Base-by-base conservation (phyloP, 2,329 filamentous ascomycete species). In the Botrytis sinoallii region DNA sequence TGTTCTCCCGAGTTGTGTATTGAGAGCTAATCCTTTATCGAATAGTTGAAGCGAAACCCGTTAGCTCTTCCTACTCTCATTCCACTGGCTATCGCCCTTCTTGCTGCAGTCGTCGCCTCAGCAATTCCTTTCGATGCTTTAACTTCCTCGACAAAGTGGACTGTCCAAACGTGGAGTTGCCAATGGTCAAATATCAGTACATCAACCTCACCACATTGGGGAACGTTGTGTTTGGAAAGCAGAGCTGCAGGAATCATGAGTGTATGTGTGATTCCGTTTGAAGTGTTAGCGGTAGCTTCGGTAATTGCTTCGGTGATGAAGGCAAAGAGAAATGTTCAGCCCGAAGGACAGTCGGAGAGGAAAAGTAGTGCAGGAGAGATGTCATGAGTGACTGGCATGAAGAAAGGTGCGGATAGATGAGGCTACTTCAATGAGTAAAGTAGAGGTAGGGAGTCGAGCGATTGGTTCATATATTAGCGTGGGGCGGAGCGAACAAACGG, bases 81-180 rank as follows among this genome's bases (percentile, higher is more conserved):
- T 12, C 81, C 83, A 0, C 85, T 86, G 2, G 79, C 84, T 52
- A 75, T 85, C 75, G 83, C 83, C 74, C 83, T 87, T 70, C 80
- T 83, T 65, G 85, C 84, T 20, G 85, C 86, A 57, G 79, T 90
- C 68, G 82, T 89, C 72, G 85, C 86, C 75, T 86, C 89, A 78
- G 82, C 84, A 70, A 85, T 90, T 80, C 89, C 88, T 80, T 91
- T 89, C 78, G 84, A 83, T 72, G 84, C 88, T 80, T 87, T 89
- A 76, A 80, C 84, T 29, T 90, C 88, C 5, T 81, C 81, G 22
- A 84, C 83, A 14, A 82, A 83, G 74, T 87, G 89, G 79, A 88
- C 87, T 10, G 81, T 91, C 18, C 84, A 90, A 78, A 89, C 87
- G 81, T 91, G 89, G 89, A 87, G 85, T 59, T 91, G 89, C 80